Base-by-base conservation (phyloP, 2,329 filamentous ascomycete species). In the Lachnellula suecica region DNA sequence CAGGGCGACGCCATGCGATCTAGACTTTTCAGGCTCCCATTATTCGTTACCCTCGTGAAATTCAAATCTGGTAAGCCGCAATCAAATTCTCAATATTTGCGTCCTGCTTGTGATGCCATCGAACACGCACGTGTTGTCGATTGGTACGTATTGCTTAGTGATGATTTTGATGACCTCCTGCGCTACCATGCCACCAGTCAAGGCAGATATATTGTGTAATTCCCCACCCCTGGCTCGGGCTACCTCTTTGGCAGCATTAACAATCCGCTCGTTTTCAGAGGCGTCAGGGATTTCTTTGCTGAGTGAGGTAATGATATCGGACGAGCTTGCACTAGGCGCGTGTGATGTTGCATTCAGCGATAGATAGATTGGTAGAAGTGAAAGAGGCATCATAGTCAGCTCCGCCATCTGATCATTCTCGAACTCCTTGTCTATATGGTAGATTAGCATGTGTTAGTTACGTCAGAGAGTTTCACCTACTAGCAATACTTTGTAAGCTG, bases 111-210 rank as follows among this genome's bases (percentile, higher is more conserved):
- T 56, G 38, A 88, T 84, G 20, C 85, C 85, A 72, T 88, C 85
- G 61, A 85, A 88, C 56, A 89, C 76, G 65, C 85, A 87, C 15
- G 82, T 85, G 68, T 88, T 87, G 62, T 88, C 84, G 58, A 87
- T 81, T 22, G 85, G 84, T 40, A 88, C 76, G 70, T 88, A 89
- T 72, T 89, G 85, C 65, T 83, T 84, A 11, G 85, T 88, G 63
- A 88, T 81, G 52, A 93, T 82, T 70, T 99, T 99, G 74, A 99
- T 95, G 57, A 93, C 83, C 73, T 99, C 94, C 71, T 99, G 95
- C n/a, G 93, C 91, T 44, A 95, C 88, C 75, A 99, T 88, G 3
- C 94, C 95, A 25, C 94, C 95, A 1, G 86, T 88, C 51, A 96
- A 74, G 23, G 92, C 87, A 27, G 92, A 88, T 51, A 95, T 89